Percentiles rank a stretch among this genome's conserved stretches.
Evolutionary conservation across 1,139 yeast genomes (phyloP).

Genomic region (Yamadazyma diospyri): DNA sequence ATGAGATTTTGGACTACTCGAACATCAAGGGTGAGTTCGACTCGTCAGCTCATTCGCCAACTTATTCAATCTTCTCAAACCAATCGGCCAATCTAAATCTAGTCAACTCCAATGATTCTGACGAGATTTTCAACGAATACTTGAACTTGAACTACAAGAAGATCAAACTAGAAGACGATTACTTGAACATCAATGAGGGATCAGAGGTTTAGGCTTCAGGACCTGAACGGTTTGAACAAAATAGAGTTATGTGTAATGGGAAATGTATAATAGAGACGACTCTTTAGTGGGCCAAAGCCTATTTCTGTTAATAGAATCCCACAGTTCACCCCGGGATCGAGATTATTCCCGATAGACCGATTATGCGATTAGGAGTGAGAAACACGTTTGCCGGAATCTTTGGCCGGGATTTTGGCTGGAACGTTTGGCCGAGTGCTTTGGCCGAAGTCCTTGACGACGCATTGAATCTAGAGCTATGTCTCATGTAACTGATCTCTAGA

Average conservation of each 20-base stretch:
- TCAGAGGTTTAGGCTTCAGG: no score
- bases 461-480: no score
- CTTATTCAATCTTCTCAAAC: conserved; percentile 29
- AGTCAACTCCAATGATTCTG: conserved; percentile 15
- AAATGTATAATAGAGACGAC: conserved; percentile 7
- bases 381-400: no score
- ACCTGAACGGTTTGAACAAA: no score
- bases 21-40: conserved; percentile 11
- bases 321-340: no score
- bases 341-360: conserved; percentile 1
- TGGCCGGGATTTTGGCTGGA: no score
- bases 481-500: no score
- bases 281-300: no score
- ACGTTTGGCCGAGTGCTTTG: no score
- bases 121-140: conserved; percentile 22
- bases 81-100: conserved; percentile 20
- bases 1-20: conserved; percentile 9
- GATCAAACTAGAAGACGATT: conserved; percentile 11
- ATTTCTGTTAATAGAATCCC: no score
- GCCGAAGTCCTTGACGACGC: no score
- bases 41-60: conserved; percentile 28
- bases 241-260: conserved; percentile 8
- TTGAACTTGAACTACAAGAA: conserved; percentile 22
- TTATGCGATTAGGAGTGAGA: conserved; percentile 1
- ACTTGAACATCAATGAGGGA: conserved; percentile 6